Base-by-base conservation (phyloP, 192 early-diverging fungal species). In the Gigaspora rosea region DNA sequence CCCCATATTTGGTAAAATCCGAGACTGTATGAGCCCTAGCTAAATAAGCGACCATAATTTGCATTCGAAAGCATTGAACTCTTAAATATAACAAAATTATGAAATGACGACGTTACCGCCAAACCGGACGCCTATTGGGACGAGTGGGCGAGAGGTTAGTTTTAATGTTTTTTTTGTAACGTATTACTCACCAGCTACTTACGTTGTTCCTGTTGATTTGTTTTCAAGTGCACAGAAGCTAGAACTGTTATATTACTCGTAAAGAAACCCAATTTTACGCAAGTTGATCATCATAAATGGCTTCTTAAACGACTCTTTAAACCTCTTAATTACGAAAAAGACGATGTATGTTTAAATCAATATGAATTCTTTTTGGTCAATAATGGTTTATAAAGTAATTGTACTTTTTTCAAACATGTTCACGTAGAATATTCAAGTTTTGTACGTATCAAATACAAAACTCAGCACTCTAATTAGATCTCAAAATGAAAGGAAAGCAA, bases 261-360 rank as follows among this genome's bases (percentile, higher is more conserved):
- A 13, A 83, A 79, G 13, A 56, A 69, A 6, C 49, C 74, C 46
- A 32, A 77, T 10, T 71, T 69, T 16, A 71, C 76, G 41, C 70
- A 74, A 50, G 78, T 82, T 67, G 83, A 85, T 12, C 74, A 50
- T 4, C 71, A 78, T 15, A 73, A 80, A 48, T 85, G 83, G 83
- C 41, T 85, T 48, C 41, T 85, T n/a, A 78, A 76, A 56, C 79
- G 78, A 57, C 65, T 80, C 15, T 80, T 79, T 70, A 79, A 73
- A 33, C 83, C 83, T 15, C 8, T 84, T 2, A 54, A 46, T 16
- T 52, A 65, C 18, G 46, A 73, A 59, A 76, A 76, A 47, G 72
- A 84, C 50, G 49, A 81, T 18, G 81, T 82, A 68, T 71, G 41
- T 22, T 50, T 36, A 18, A 46, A 58, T 10, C 52, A 13, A 20